These are phyloP conservation scores for Didymella lethalis DNA, from an alignment of 2,329 filamentous ascomycete species.

Conservation along the genomic window DNA sequence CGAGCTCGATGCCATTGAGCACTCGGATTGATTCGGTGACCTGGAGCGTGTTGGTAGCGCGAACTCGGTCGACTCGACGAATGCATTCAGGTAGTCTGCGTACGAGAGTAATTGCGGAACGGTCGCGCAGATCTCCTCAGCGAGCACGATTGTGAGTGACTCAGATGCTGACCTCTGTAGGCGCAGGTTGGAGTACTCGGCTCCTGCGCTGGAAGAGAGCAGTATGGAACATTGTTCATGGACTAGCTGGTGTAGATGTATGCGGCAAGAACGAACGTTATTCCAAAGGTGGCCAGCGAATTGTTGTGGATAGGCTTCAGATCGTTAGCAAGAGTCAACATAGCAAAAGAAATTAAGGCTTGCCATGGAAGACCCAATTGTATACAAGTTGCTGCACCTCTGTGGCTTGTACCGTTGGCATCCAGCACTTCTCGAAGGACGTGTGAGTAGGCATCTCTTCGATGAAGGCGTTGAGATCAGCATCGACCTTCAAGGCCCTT, in stretches of 20 bases:
- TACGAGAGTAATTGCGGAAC: conserved; percentile 35
- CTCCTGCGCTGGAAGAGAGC: conserved; percentile 4
- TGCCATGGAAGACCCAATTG: conserved; percentile 34
- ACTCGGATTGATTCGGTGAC: not conserved
- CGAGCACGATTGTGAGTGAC: conserved; percentile 20
- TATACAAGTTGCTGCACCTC: conserved; percentile 26
- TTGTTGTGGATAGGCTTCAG: conserved; percentile 28
- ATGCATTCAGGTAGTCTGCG: conserved; percentile 13
- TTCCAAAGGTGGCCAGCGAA: conserved; percentile 40
- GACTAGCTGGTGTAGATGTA: conserved; percentile 36
- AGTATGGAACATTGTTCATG: conserved; percentile 26
- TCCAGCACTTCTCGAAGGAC: conserved; percentile 22
- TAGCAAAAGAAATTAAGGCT: not conserved
- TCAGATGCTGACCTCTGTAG: conserved; percentile 23
- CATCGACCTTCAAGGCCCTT: conserved; percentile 28
- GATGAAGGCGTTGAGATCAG: conserved; percentile 22
- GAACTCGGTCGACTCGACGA: conserved; percentile 4
- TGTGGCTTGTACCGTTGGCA: conserved; percentile 7
- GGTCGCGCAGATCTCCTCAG: conserved; percentile 35
- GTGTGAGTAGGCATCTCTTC: conserved; percentile 26
- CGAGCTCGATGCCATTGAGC: not conserved
- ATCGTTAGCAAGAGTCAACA: conserved; percentile 2
- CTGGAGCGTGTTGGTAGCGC: conserved; percentile 6
- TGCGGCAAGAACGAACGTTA: conserved; percentile 32
- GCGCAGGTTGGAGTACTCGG: conserved; percentile 5